Percentiles rank a stretch among this genome's conserved stretches.
Evolutionary conservation across 1,284 basidiomycete genomes (phyloP).

Genomic region (Phlebopus sp.): DNA sequence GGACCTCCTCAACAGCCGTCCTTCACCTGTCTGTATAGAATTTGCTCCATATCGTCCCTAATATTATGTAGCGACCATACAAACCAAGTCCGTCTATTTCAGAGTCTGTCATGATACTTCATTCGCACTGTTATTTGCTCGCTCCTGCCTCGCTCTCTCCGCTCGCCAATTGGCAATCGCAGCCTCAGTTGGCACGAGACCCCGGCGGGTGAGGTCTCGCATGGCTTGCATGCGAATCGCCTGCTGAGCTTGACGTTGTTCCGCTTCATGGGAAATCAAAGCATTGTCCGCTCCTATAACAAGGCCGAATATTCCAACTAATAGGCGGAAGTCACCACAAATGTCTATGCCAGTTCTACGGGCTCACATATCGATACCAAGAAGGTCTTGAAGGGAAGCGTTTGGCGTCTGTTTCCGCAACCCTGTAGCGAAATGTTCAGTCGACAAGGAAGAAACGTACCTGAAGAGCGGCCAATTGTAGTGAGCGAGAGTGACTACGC

Average conservation of each 20-base stretch:
- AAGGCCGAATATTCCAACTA: constrained; percentile 68
- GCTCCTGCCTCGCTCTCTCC: constrained; percentile 29
- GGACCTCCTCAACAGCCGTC: not conserved
- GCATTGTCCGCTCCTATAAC: constrained; percentile 76
- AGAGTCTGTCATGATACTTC: constrained; percentile 1
- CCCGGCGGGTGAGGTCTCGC: constrained; percentile 68
- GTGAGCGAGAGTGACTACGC: constrained; percentile 66
- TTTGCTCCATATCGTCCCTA: constrained; percentile 10
- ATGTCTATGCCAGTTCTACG: not conserved
- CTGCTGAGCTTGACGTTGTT: constrained; percentile 65
- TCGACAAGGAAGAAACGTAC: constrained; percentile 36
- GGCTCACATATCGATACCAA: constrained; percentile 57
- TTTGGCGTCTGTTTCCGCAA: constrained; percentile 58
- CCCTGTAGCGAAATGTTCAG: not conserved
- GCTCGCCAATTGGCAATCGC: constrained; percentile 81
- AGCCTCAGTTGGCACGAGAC: constrained; percentile 77
- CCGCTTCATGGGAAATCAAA: constrained; percentile 67
- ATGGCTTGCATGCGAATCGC: constrained; percentile 70
- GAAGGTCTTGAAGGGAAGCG: constrained; percentile 79
- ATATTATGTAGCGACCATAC: constrained; percentile 15
- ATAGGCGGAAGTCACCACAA: constrained; percentile 1
- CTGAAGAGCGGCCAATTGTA: constrained; percentile 76
- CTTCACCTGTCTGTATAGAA: constrained; percentile 11
- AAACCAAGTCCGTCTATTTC: constrained; percentile 3
- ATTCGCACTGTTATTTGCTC: not conserved